Evolutionary conservation across 225 moss, liverwort and hornwort species (phyloP).

Genomic region (Pseudisothecium myosuroides): DNA sequence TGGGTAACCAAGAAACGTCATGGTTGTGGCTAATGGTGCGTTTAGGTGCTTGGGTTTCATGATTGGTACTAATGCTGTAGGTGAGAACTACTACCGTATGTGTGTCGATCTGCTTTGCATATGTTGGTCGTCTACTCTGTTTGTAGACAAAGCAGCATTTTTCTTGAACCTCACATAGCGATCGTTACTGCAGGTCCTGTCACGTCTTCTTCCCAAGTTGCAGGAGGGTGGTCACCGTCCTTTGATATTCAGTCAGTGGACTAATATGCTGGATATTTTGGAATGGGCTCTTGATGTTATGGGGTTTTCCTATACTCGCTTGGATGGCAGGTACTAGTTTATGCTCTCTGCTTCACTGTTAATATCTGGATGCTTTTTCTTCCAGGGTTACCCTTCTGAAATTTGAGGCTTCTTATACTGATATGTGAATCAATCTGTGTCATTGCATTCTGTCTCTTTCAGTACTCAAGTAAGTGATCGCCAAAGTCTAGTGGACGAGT

Average conservation of each 20-base stretch:
- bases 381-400: background rate
- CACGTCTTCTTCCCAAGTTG: constrained; percentile 63
- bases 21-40: background rate
- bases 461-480: constrained; percentile 84
- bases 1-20: background rate
- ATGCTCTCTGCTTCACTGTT: background rate
- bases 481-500: constrained; percentile 78
- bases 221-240: constrained; percentile 74
- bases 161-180: background rate
- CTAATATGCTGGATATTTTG: constrained; percentile 89
- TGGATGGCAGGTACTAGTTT: constrained; percentile 69
- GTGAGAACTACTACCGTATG: background rate
- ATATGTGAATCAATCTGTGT: background rate
- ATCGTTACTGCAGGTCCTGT: constrained; percentile 33
- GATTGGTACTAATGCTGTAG: background rate
- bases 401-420: background rate
- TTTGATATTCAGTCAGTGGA: constrained; percentile 99
- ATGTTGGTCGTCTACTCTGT: background rate
- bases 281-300: constrained; percentile 95
- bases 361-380: background rate
- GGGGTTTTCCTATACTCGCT: constrained; percentile 66
- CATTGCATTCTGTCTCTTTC: background rate
- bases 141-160: background rate
- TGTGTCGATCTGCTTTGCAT: background rate
- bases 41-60: background rate